Base-by-base conservation (phyloP, 768 basidiomycete species). In the Paxillus ammoniavirescens region DNA sequence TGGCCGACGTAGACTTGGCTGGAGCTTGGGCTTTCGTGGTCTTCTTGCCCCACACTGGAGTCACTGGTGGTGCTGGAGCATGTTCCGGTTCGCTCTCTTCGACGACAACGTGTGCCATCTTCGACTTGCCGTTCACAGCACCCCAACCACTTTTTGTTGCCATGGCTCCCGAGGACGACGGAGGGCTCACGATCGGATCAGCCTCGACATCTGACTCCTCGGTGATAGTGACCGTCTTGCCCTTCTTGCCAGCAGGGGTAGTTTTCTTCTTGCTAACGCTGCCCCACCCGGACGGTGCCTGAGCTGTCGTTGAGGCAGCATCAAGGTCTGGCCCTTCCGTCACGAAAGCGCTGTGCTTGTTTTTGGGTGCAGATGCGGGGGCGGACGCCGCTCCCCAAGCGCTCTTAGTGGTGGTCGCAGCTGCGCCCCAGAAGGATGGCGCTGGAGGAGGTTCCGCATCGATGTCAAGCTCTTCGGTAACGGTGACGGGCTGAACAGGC, bases 191-290 rank as follows among this genome's bases (percentile, higher is more conserved):
- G 23, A 62, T 60, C 0, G 56, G 58, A 33, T 64, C 68, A 10
- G 60, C 64, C 5, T 69, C 69, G 7, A 58, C 58, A 12, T 71
- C 62, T 0, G 56, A 51, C 31, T 67, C 67, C 45, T 69, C 67
- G 26, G 45, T 50, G 12, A 69, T 59, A 15, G 54, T 69, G 46
- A 66, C 69, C 18, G 52, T 54, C 51, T 62, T 68, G 14, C 63
- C 55, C 50, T 60, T 67, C 48, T 65, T 69, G 35, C 48, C 18
- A 4, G 47, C 40, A 42, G 54, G 4, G 0, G 9, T 10, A 2
- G 41, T 1, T 17, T 64, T 66, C 50, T 65, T 67, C 23, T 57
- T 9, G 8, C 21, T 42, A 36, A n/a, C 26, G 14, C 12, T 60
- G 1, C 45, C 42, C 56, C 40, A 59, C 13, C 42, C 17, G 14